A percentile compares a stretch with the other conserved stretches of the same genome.
Evolutionary conservation across 1,284 basidiomycete species (phyloP).

Genomic region (Vanrija humicola): DNA sequence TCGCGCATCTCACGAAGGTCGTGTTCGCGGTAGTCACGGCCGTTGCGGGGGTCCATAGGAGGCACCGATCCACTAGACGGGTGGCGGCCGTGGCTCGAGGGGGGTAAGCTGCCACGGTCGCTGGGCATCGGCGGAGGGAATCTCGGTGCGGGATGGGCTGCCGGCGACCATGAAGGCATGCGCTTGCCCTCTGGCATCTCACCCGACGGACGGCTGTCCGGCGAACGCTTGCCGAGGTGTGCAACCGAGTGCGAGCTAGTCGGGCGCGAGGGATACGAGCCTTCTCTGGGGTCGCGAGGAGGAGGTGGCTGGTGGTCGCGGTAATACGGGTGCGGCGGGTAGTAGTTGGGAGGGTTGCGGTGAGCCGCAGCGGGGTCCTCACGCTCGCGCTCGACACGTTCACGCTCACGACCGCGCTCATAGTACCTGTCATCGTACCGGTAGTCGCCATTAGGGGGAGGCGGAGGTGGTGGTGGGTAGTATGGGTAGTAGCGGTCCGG

Average conservation of each 20-base stretch:
- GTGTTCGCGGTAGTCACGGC: background rate
- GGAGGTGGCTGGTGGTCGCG: background rate
- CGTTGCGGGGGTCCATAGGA: background rate
- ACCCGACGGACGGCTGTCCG: conserved; percentile 4
- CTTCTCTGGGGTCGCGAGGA: background rate
- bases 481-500: conserved; percentile 10
- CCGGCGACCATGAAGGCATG: conserved; percentile 13
- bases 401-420: conserved; percentile 1
- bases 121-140: background rate
- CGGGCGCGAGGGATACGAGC: background rate
- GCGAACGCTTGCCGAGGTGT: conserved; percentile 15
- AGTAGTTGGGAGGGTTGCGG: background rate
- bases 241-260: background rate
- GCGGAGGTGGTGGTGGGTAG: conserved; percentile 8
- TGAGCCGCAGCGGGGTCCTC: background rate
- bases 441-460: conserved; percentile 6
- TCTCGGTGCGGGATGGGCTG: background rate
- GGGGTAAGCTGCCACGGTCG: background rate
- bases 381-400: conserved; percentile 4
- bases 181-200: conserved; percentile 9
- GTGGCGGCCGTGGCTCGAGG: conserved; percentile 2
- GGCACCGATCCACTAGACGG: background rate
- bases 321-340: background rate
- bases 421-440: conserved; percentile 15
- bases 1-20: conserved; percentile 1